Evolutionary conservation across 306 rosid genomes (phyloP), one percentile per base, ranked within the genome.

Genomic region (Arachis hypogaea): DNA sequence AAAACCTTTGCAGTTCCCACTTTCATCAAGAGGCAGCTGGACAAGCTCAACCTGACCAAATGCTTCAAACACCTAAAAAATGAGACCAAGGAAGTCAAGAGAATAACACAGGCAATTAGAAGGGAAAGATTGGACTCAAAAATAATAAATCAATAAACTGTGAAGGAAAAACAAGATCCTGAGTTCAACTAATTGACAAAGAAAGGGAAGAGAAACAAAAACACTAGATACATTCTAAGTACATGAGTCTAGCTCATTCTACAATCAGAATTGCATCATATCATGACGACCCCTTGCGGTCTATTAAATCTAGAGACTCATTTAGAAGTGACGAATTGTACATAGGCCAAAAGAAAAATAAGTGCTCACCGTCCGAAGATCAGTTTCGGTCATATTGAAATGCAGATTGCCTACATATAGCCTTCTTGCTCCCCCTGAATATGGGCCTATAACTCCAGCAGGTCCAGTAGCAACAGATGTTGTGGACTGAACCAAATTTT

Each of bases 41-140:
- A 94, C 99, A 71, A 92, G 86, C 80, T 94, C 99, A 69, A 94
- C 93, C 55, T 81, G 86, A 83, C 99, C 99, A 87, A 94, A 94
- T 65, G 99, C 95, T 85, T 92, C 99, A 81, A 94, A 94, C 62
- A 94, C 99, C 99, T 94, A 82, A 7, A 73, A 12, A 33, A 64
- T 55, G 66, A 36, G 50, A 55, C 78, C 51, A 11, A 22, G 16
- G 54, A 40, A 72, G 43, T 49, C 77, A 79, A 59, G 9, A 41
- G 57, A 46, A 54, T 51, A 59, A 75, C 38, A 61, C 51, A 74
- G 45, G 54, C 72, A 38, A 78, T 16, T 72, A 8, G 59, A 72
- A 55, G 46, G 5, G 29, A 29, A 10, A 6, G 10, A 22, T 44
- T 63, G 72, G 68, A 63, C 68, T 49, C 65, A 56, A 51, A 74